Conservation (phyloP, 75 land plant genomes). For the Selaginella moellendorffii region DNA sequence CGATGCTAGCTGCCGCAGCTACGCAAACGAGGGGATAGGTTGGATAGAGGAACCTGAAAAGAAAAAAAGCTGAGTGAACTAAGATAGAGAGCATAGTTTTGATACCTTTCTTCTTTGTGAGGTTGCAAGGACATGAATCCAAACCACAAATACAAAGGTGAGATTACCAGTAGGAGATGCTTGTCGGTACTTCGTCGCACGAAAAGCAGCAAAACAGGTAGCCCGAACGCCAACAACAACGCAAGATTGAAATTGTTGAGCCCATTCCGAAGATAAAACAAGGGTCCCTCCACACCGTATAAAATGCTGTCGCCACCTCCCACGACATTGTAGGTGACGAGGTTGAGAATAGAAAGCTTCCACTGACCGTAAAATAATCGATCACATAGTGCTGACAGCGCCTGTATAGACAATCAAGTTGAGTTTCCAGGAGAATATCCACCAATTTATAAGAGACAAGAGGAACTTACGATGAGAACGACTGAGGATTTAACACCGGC, state of each 20-base stretch:
- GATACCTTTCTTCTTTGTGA: conserved; percentile 97
- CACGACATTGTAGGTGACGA: conserved; percentile 68
- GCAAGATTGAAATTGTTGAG: conserved; percentile 92
- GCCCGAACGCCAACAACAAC: conserved; percentile 62
- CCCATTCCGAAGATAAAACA: conserved; percentile 73
- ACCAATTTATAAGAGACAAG: neutral
- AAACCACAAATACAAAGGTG: conserved; percentile 82
- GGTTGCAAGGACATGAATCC: conserved; percentile 94
- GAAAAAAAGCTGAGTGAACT: neutral
- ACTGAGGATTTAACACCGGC: conserved; percentile 50
- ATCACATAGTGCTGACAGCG: conserved; percentile 47
- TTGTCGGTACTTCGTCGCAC: conserved; percentile 19
- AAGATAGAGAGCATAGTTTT: neutral
- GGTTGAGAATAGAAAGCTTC: conserved; percentile 87
- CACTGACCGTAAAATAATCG: conserved; percentile 64
- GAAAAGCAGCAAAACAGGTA: conserved; percentile 18
- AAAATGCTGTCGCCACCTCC: conserved; percentile 93
- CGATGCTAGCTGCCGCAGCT: conserved; percentile 89
- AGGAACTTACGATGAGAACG: conserved; percentile 43
- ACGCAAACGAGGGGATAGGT: conserved; percentile 89
- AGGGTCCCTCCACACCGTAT: conserved; percentile 82
- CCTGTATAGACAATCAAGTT: conserved; percentile 30
- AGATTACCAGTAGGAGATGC: conserved; percentile 51
- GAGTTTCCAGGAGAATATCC: neutral
- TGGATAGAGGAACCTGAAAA: conserved; percentile 87